Evolutionary conservation across 1,284 basidiomycete genomes (phyloP).

Genomic region (Phellopilus nigrolimitatus): DNA sequence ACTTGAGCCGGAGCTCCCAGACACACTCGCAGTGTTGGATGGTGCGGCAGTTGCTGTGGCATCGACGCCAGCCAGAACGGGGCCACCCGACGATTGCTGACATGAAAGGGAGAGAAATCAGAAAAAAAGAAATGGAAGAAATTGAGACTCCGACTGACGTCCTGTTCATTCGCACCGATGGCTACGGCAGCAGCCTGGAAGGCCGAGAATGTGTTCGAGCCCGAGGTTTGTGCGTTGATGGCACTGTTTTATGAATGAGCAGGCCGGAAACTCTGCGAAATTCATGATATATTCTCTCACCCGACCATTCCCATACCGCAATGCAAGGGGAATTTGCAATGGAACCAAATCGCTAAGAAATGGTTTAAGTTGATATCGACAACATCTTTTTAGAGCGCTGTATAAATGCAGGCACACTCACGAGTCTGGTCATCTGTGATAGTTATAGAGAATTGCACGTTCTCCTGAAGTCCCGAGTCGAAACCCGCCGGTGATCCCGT

Average conservation of each 20-base stretch:
- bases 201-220: constrained; percentile 45
- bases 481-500: constrained; percentile 39
- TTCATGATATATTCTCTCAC: constrained; percentile 21
- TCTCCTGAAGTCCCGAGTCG: constrained; percentile 43
- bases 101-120: background rate
- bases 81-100: constrained; percentile 35
- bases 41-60: constrained; percentile 35
- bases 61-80: constrained; percentile 37
- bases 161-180: constrained; percentile 35
- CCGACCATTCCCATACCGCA: constrained; percentile 60
- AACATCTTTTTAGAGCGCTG: background rate
- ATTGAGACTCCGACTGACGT: constrained; percentile 27
- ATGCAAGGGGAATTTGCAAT: constrained; percentile 52
- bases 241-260: constrained; percentile 28
- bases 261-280: background rate
- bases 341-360: constrained; percentile 55
- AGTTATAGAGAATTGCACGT: constrained; percentile 42
- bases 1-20: background rate
- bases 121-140: constrained; percentile 18
- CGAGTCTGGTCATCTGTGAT: constrained; percentile 38
- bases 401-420: constrained; percentile 3
- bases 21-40: constrained; percentile 18
- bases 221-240: constrained; percentile 57
- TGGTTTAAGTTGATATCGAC: background rate
- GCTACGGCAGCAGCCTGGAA: constrained; percentile 44